These are phyloP conservation scores for Chloranthus sessilifolius DNA, from an alignment of 164 flowering plant genomes.

Conservation along the genomic window DNA sequence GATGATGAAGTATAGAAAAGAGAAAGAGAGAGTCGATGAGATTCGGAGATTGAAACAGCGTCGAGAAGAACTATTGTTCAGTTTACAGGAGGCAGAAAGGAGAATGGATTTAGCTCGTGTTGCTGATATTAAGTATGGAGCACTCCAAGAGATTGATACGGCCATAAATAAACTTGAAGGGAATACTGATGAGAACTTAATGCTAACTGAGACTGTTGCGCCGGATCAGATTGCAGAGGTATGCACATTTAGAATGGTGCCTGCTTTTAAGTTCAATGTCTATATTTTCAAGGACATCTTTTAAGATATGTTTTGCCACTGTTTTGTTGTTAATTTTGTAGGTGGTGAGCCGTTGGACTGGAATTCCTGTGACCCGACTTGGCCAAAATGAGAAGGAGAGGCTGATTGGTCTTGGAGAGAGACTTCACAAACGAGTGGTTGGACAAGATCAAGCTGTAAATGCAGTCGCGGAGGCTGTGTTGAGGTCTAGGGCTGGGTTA, in stretches of 20 bases:
- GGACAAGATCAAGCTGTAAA: slow-evolving; percentile 80
- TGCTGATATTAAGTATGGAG: slow-evolving; percentile 76
- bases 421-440: slow-evolving; percentile 78
- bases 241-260: background rate
- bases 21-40: slow-evolving; percentile 79
- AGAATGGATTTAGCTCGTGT: slow-evolving; percentile 80
- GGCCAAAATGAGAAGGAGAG: slow-evolving; percentile 79
- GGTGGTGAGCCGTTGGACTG: slow-evolving; percentile 95
- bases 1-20: slow-evolving; percentile 70
- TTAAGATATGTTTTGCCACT: background rate
- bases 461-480: slow-evolving; percentile 84
- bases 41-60: slow-evolving; percentile 61
- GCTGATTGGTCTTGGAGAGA: slow-evolving; percentile 72
- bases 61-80: slow-evolving; percentile 56
- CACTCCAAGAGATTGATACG: slow-evolving; percentile 66
- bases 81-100: slow-evolving; percentile 79
- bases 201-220: slow-evolving; percentile 80
- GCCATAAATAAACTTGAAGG: slow-evolving; percentile 68
- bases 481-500: slow-evolving; percentile 84
- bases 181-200: slow-evolving; percentile 42
- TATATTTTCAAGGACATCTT: background rate
- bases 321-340: background rate
- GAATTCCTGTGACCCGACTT: slow-evolving; percentile 82
- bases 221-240: slow-evolving; percentile 81
- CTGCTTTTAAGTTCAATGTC: too few relatives aligned